Conservation (phyloP, 768 basidiomycete species). For the Leccinellum rugosiceps region DNA sequence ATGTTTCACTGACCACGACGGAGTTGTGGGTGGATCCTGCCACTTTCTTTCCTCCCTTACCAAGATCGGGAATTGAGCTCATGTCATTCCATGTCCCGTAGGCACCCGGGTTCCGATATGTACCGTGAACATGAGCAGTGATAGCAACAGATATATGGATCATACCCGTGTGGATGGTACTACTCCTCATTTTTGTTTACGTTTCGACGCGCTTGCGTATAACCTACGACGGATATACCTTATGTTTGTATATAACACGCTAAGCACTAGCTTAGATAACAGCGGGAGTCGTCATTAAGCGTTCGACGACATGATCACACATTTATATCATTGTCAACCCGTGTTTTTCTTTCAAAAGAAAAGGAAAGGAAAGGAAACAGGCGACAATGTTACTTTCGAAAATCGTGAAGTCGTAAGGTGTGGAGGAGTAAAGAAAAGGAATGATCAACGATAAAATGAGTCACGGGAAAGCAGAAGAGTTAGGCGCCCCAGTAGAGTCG, state of each 20-base stretch:
- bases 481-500: neutral
- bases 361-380: neutral
- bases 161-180: too few species aligned
- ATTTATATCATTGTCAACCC: neutral
- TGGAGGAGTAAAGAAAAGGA: neutral
- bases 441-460: neutral
- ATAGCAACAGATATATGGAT: neutral
- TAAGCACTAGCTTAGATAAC: neutral
- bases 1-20: neutral
- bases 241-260: neutral
- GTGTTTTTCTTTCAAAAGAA: neutral
- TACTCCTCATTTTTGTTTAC: neutral
- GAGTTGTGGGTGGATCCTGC: neutral
- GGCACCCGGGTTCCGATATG: slow-evolving; percentile 63
- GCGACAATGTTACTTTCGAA: slow-evolving; percentile 4
- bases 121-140: slow-evolving; percentile 22
- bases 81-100: slow-evolving; percentile 16
- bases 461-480: neutral
- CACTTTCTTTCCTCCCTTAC: neutral
- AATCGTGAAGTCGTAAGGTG: slow-evolving; percentile 11
- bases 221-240: neutral
- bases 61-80: neutral
- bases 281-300: neutral
- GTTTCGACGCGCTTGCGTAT: neutral
- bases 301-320: neutral